Conservation (phyloP, 2,329 filamentous ascomycete genomes). For the Trichoderma sp. region DNA sequence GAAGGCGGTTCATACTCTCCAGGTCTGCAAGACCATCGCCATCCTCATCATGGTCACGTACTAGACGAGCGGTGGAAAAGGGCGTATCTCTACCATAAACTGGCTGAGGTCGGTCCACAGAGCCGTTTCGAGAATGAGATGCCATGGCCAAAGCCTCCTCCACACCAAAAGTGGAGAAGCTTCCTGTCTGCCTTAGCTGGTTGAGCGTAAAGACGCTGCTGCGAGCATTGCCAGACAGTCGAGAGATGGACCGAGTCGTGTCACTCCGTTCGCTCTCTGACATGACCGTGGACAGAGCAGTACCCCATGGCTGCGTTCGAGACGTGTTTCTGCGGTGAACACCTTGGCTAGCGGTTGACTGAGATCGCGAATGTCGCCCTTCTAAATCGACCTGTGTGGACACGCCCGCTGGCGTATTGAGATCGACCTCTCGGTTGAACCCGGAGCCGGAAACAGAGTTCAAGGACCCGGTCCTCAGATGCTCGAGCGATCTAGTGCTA, state of each 20-base stretch:
- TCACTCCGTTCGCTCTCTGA: slow-evolving; percentile 59
- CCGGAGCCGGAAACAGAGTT: slow-evolving; percentile 54
- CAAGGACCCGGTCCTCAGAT: slow-evolving; percentile 51
- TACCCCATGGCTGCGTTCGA: slow-evolving; percentile 56
- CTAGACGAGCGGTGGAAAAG: slow-evolving; percentile 41
- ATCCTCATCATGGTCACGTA: slow-evolving; percentile 61
- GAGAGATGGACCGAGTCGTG: slow-evolving; percentile 48
- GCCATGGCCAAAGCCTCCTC: slow-evolving; percentile 37
- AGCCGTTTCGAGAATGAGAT: slow-evolving; percentile 43
- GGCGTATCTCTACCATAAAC: slow-evolving; percentile 38
- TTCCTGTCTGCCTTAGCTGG: slow-evolving; percentile 54
- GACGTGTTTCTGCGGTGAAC: slow-evolving; percentile 19
- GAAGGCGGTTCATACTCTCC: slow-evolving; percentile 48
- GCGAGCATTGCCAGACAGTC: slow-evolving; percentile 42
- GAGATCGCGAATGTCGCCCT: slow-evolving; percentile 22
- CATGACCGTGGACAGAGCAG: slow-evolving; percentile 61
- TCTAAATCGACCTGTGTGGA: slow-evolving; percentile 24
- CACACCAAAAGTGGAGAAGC: slow-evolving; percentile 51
- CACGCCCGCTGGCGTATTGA: not conserved
- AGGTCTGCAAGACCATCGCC: slow-evolving; percentile 63
- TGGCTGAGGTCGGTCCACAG: slow-evolving; percentile 49
- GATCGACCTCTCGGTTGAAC: slow-evolving; percentile 47
- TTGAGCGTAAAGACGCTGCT: slow-evolving; percentile 50
- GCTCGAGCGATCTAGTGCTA: slow-evolving; percentile 52
- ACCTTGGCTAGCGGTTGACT: slow-evolving; percentile 9